phyloP scores from a whole-genome alignment of 2,329 filamentous ascomycete species.

The Purpureocillium lavendulum region DNA sequence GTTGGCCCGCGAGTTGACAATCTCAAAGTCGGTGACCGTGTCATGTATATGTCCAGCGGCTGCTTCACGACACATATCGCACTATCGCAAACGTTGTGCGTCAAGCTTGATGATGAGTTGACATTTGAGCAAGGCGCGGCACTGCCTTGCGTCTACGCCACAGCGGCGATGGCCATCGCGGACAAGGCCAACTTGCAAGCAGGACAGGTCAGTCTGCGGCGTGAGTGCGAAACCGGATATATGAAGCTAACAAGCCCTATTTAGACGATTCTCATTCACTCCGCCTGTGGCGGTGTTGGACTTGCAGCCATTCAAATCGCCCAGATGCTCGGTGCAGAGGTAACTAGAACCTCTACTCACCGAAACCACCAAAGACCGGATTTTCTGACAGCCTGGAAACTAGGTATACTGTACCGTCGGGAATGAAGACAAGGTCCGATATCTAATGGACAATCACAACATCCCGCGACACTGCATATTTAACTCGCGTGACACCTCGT shows the following conservation, averaged over 20 bases:
- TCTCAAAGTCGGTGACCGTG: slow-evolving; percentile 24
- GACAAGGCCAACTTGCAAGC: slow-evolving; percentile 18
- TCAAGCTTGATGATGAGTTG: slow-evolving; percentile 25
- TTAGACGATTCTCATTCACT: slow-evolving; percentile 25
- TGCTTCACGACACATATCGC: slow-evolving; percentile 19
- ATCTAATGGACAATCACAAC: slow-evolving; percentile 20
- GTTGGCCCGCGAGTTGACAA: slow-evolving; percentile 16
- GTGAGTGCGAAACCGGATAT: neutral
- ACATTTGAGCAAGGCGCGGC: slow-evolving; percentile 25
- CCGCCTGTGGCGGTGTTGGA: slow-evolving; percentile 24
- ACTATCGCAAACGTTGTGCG: slow-evolving; percentile 13
- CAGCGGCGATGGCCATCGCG: slow-evolving; percentile 22
- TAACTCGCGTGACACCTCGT: slow-evolving; percentile 20
- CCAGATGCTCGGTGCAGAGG: slow-evolving; percentile 20
- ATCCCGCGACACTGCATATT: slow-evolving; percentile 25
- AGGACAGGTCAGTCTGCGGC: slow-evolving; percentile 10
- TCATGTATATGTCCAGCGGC: slow-evolving; percentile 15
- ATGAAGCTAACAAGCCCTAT: no score
- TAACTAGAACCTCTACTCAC: slow-evolving; percentile 12
- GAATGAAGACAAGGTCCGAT: slow-evolving; percentile 22
- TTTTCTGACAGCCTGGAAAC: slow-evolving; percentile 10
- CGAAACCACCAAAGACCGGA: no score
- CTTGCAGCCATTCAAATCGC: slow-evolving; percentile 21
- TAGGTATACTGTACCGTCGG: slow-evolving; percentile 27
- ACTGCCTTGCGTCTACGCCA: slow-evolving; percentile 24